A percentile compares a stretch with the other conserved stretches of the same genome.
These are phyloP conservation scores for Apiospora marii DNA, from an alignment of 2,329 filamentous ascomycete species.

Conservation along the genomic window DNA sequence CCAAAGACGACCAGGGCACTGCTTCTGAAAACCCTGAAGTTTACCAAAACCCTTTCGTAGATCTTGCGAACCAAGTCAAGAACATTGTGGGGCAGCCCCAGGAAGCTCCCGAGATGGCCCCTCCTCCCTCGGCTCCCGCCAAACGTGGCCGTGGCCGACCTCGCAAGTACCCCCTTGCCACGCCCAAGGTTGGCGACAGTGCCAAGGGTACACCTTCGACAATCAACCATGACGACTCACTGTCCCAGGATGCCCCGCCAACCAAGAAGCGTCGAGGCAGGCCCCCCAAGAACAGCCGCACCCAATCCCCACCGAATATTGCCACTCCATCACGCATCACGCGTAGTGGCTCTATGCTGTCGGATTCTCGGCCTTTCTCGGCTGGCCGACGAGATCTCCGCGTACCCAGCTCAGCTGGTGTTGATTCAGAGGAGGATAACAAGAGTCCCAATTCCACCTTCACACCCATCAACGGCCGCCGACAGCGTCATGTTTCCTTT, in stretches of 20 bases:
- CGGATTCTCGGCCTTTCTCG: background rate
- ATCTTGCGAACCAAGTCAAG: slow-evolving; percentile 19
- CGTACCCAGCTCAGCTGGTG: background rate
- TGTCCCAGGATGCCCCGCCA: background rate
- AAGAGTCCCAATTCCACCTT: background rate
- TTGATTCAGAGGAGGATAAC: background rate
- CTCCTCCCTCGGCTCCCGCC: background rate
- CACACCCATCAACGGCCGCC: background rate
- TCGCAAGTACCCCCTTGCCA: background rate
- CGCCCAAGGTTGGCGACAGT: background rate
- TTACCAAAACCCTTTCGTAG: background rate
- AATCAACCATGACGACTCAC: background rate
- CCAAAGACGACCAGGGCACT: background rate
- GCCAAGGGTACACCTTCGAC: background rate
- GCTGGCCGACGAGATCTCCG: background rate
- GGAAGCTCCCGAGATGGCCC: background rate
- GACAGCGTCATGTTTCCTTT: too few species aligned
- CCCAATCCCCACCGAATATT: background rate
- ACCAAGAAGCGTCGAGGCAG: background rate
- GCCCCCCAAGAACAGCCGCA: background rate
- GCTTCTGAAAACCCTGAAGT: background rate
- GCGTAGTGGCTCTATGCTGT: too few species aligned
- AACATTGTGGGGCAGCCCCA: background rate
- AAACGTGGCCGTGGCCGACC: slow-evolving; percentile 19
- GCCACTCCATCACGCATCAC: background rate